These are phyloP conservation scores for Colletotrichum chrysophilum DNA, from an alignment of 2,329 filamentous ascomycete genomes.

Conservation along the genomic window DNA sequence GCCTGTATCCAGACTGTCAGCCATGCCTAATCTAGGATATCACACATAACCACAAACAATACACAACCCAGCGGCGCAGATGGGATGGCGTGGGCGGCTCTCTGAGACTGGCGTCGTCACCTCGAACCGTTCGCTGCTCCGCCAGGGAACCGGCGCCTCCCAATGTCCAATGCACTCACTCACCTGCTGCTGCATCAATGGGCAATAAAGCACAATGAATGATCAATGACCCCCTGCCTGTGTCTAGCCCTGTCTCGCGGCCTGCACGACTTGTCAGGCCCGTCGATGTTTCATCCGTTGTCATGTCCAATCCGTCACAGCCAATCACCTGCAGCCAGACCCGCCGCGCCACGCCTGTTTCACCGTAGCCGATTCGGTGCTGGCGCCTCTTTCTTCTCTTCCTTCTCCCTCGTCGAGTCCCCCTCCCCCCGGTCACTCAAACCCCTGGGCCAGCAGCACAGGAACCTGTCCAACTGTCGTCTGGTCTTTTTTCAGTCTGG, in stretches of 20 bases:
- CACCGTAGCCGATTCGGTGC: conserved; percentile 10
- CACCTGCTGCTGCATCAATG: neutral
- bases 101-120: neutral
- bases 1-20: neutral
- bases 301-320: neutral
- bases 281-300: conserved; percentile 18
- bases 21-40: neutral
- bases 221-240: neutral
- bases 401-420: neutral
- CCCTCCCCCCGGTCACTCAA: neutral
- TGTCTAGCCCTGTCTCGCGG: neutral
- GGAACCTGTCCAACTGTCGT: neutral
- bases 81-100: conserved; percentile 2
- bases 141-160: neutral
- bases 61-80: neutral
- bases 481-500: neutral
- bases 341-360: conserved; percentile 8
- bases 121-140: neutral
- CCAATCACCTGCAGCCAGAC: neutral
- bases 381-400: neutral
- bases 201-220: neutral
- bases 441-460: neutral
- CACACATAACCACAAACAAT: neutral
- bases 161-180: neutral
- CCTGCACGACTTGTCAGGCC: conserved; percentile 16